Conservation (phyloP, 768 basidiomycete species). For the Paxillus involutus region DNA sequence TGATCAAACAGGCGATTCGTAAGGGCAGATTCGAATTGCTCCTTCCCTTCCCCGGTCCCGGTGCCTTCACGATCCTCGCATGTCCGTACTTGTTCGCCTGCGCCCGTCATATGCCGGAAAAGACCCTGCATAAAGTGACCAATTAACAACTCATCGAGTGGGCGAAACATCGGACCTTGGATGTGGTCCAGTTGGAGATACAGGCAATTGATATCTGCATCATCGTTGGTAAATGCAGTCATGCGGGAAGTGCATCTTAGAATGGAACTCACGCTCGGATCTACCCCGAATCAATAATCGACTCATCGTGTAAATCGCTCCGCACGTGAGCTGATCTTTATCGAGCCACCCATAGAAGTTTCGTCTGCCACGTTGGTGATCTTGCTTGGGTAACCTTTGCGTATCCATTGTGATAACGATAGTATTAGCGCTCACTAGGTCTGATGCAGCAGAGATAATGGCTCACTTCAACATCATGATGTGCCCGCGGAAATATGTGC, state of each 20-base stretch:
- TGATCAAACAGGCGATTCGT: constrained; percentile 21
- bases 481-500: constrained; percentile 24
- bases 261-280: constrained; percentile 24
- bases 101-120: constrained; percentile 34
- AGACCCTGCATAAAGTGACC: constrained; percentile 36
- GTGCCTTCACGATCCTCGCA: constrained; percentile 17
- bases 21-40: constrained; percentile 25
- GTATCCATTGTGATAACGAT: constrained; percentile 15
- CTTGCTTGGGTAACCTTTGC: constrained; percentile 22
- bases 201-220: constrained; percentile 25
- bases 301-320: constrained; percentile 23
- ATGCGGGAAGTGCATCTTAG: constrained; percentile 22
- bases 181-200: constrained; percentile 30
- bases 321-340: constrained; percentile 24
- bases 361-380: constrained; percentile 15
- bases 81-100: constrained; percentile 30
- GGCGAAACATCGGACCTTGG: constrained; percentile 25
- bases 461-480: constrained; percentile 26
- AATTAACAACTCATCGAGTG: constrained; percentile 31
- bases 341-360: constrained; percentile 9
- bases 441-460: not conserved
- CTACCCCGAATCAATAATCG: constrained; percentile 25
- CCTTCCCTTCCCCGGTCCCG: constrained; percentile 20
- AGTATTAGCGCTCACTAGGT: not conserved
- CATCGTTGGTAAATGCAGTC: constrained; percentile 28